Evolutionary conservation across 2,329 filamentous ascomycete genomes (phyloP).

Genomic region (Aureobasidium sp.): DNA sequence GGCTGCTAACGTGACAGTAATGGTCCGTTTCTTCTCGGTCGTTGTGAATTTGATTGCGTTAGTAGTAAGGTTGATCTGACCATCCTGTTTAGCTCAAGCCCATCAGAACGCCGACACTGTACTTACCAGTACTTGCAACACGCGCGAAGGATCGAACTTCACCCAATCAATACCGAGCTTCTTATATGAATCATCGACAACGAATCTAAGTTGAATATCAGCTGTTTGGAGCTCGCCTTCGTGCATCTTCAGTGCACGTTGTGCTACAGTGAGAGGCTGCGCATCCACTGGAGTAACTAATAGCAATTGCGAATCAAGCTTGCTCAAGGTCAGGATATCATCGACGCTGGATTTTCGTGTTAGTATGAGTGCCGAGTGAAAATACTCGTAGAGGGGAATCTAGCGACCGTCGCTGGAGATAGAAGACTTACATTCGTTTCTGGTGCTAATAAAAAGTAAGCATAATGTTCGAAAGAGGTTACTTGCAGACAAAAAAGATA

Average conservation of each 20-base stretch:
- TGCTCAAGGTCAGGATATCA: conserved; percentile 65
- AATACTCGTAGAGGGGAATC: neutral
- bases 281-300: conserved; percentile 64
- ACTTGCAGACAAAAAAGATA: neutral
- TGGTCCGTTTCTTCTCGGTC: conserved; percentile 53
- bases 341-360: conserved; percentile 63
- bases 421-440: conserved; percentile 50
- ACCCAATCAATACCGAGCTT: conserved; percentile 58
- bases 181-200: conserved; percentile 55
- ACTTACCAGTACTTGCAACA: conserved; percentile 59
- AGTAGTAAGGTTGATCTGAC: conserved; percentile 64
- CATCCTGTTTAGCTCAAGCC: neutral
- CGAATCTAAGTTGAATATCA: conserved; percentile 59
- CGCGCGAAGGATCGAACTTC: conserved; percentile 65
- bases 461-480: neutral
- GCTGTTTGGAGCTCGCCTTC: conserved; percentile 65
- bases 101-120: neutral
- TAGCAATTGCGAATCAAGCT: conserved; percentile 68
- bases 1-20: conserved; percentile 59
- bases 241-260: conserved; percentile 68
- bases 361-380: neutral
- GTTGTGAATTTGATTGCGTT: conserved; percentile 80
- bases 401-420: neutral
- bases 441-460: conserved; percentile 48
- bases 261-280: conserved; percentile 59